Conservation (phyloP, 1,284 basidiomycete genomes). For the Cryptococcus maquisensis region DNA sequence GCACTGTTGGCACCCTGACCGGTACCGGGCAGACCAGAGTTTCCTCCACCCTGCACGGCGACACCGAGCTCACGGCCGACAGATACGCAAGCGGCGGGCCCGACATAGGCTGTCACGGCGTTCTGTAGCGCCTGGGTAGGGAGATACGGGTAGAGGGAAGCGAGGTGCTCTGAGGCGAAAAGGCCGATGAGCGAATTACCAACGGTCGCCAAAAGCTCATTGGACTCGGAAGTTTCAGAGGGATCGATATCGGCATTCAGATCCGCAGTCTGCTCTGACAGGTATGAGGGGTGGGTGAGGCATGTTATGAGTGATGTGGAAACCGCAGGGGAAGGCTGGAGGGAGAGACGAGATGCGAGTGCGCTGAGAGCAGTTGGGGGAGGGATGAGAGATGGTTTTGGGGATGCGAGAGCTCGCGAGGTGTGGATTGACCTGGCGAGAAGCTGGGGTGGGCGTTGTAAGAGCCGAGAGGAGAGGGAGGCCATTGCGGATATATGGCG, state of each 20-base stretch:
- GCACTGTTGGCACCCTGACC: slow-evolving; percentile 13
- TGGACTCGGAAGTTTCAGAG: slow-evolving; percentile 54
- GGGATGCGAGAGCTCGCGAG: neutral
- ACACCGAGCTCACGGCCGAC: slow-evolving; percentile 72
- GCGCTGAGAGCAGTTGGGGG: slow-evolving; percentile 36
- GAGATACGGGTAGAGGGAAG: slow-evolving; percentile 80
- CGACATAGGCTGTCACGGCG: slow-evolving; percentile 85
- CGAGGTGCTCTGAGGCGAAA: slow-evolving; percentile 80
- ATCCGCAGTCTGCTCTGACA: neutral
- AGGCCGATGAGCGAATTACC: slow-evolving; percentile 90
- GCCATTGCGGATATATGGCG: neutral
- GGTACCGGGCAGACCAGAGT: slow-evolving; percentile 10
- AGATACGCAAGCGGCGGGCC: slow-evolving; percentile 72
- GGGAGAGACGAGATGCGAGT: slow-evolving; percentile 39
- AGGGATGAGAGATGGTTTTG: slow-evolving; percentile 6
- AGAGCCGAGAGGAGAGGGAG: slow-evolving; percentile 17
- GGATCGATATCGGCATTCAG: slow-evolving; percentile 2
- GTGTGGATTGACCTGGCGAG: slow-evolving; percentile 4
- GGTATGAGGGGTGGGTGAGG: slow-evolving; percentile 72
- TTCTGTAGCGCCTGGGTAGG: slow-evolving; percentile 86
- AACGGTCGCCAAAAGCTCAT: slow-evolving; percentile 71
- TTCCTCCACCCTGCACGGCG: slow-evolving; percentile 27
- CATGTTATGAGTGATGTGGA: slow-evolving; percentile 36
- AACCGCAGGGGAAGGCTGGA: slow-evolving; percentile 27
- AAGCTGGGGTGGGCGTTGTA: slow-evolving; percentile 20